These are phyloP conservation scores for Ogataea wickerhamii DNA, from an alignment of 805 yeast genomes.

Conservation along the genomic window DNA sequence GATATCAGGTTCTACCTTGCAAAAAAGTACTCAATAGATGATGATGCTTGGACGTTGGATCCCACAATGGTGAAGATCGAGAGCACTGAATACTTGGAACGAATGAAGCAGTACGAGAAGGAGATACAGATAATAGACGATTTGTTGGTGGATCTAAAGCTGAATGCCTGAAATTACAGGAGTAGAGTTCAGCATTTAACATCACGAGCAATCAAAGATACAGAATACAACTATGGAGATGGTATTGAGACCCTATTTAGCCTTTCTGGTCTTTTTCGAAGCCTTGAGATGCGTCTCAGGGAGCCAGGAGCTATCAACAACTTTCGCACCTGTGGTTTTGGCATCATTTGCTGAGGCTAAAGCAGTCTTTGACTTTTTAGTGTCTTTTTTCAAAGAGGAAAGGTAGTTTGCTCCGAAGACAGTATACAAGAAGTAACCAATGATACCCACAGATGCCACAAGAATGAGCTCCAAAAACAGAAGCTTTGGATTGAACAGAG, in stretches of 20 bases:
- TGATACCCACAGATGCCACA: conserved; percentile 43
- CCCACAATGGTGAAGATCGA: conserved; percentile 11
- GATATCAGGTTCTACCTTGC: conserved; percentile 66
- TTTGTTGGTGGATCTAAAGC: conserved; percentile 35
- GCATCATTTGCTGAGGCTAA: conserved; percentile 27
- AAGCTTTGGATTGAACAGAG: conserved; percentile 70
- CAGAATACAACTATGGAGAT: too few species aligned
- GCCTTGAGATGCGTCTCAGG: conserved; percentile 49
- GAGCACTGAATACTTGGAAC: conserved; percentile 18
- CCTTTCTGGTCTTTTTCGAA: conserved; percentile 32
- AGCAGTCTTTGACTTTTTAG: conserved; percentile 28
- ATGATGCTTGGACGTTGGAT: conserved; percentile 20
- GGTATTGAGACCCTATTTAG: conserved; percentile 21
- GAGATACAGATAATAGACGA: conserved; percentile 41
- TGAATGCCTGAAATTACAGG: conserved; percentile 41
- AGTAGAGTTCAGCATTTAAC: background rate
- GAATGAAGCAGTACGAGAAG: conserved; percentile 27
- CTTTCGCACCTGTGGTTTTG: conserved; percentile 26
- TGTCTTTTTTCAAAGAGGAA: conserved; percentile 34
- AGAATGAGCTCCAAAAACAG: conserved; percentile 58
- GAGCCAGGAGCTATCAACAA: conserved; percentile 50
- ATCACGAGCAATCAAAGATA: too few species aligned
- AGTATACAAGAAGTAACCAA: conserved; percentile 46
- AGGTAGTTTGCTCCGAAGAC: conserved; percentile 47
- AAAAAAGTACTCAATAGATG: conserved; percentile 34